Evolutionary conservation across 2,329 filamentous ascomycete species (phyloP).

Genomic region (Endothia cerciana): DNA sequence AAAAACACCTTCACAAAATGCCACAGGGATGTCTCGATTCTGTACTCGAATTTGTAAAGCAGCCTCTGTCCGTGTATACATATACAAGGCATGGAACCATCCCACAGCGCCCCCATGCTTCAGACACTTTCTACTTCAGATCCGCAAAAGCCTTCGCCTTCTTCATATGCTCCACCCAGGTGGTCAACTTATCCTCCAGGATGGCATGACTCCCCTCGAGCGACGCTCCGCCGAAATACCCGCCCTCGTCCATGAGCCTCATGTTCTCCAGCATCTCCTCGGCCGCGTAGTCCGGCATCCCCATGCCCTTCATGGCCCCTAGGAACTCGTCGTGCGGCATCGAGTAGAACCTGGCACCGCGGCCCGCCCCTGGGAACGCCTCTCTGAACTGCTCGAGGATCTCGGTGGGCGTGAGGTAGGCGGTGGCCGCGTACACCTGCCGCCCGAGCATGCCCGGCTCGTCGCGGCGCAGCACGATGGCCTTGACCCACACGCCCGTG

Average conservation of each 20-base stretch:
- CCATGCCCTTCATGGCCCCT: conserved; percentile 38
- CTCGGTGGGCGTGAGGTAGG: conserved; percentile 45
- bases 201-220: conserved; percentile 44
- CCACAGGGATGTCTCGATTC: too few species aligned
- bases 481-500: conserved; percentile 46
- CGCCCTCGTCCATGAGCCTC: conserved; percentile 53
- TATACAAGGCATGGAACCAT: background rate
- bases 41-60: background rate
- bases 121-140: conserved; percentile 37
- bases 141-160: conserved; percentile 40
- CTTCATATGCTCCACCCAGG: conserved; percentile 46
- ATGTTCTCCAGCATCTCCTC: conserved; percentile 59
- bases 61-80: conserved; percentile 8
- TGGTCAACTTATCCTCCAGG: conserved; percentile 45
- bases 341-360: conserved; percentile 41
- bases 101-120: background rate
- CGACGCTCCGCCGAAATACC: conserved; percentile 54
- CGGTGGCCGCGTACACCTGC: conserved; percentile 47
- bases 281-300: conserved; percentile 44
- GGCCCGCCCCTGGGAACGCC: conserved; percentile 44
- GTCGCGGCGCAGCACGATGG: conserved; percentile 41
- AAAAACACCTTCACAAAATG: too few species aligned
- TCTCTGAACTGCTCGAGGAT: conserved; percentile 46
- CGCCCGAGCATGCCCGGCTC: conserved; percentile 43
- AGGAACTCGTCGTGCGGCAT: conserved; percentile 48